These are phyloP conservation scores for Heritiera littoralis DNA, from an alignment of 345 rosid species.

Conservation along the genomic window DNA sequence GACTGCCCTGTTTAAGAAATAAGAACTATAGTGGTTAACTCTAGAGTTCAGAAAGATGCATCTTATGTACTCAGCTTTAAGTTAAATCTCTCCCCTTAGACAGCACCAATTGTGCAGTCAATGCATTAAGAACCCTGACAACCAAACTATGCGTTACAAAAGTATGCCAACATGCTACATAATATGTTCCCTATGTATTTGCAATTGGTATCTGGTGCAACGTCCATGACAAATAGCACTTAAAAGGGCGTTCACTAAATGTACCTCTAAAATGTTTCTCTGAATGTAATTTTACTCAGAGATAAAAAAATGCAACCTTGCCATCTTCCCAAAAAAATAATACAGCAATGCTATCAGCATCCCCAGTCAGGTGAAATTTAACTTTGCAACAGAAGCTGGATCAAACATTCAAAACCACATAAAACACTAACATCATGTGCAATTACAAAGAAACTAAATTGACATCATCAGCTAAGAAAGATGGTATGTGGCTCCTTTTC, in stretches of 20 bases:
- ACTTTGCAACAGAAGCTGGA: not conserved
- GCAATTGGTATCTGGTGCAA: not conserved
- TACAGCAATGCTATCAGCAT: not conserved
- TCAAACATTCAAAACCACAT: not conserved
- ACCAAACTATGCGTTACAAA: not conserved
- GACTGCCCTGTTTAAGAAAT: not conserved
- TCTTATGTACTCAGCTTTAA: not conserved
- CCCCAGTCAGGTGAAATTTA: not conserved
- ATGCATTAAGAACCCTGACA: not conserved
- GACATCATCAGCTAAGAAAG: not conserved
- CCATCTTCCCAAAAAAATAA: not conserved
- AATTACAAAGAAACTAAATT: not conserved
- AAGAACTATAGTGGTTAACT: not conserved
- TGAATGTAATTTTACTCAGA: not conserved
- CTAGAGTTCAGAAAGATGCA: not conserved
- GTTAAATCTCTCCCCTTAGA: not conserved
- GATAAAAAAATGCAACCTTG: not conserved
- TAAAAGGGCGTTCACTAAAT: not conserved
- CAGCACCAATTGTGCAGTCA: not conserved
- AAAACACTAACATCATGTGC: too few species aligned
- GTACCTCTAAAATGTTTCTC: not conserved
- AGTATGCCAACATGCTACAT: not conserved
- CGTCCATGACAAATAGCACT: not conserved
- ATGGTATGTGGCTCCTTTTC: not conserved
- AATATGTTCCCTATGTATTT: not conserved